Evolutionary conservation across 2,329 filamentous ascomycete species (phyloP).

Genomic region (Cladosporium sp.): DNA sequence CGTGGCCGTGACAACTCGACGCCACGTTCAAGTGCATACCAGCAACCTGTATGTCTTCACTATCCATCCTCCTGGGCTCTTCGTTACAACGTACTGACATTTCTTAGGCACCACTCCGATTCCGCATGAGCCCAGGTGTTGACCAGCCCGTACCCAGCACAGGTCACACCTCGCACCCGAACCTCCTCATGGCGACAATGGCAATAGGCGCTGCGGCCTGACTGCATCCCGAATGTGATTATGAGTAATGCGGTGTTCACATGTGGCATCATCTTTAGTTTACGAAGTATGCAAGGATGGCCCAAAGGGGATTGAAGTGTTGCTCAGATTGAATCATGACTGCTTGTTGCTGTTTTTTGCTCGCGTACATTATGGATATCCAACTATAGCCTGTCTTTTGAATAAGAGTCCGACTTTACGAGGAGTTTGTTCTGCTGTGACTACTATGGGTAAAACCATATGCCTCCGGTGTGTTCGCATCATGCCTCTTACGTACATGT

Average conservation of each 20-base stretch:
- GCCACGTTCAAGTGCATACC: conserved; percentile 5
- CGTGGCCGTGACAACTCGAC: conserved; percentile 9
- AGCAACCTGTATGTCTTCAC: conserved; percentile 9
- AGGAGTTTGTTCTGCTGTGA: background rate
- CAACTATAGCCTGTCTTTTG: conserved; percentile 12
- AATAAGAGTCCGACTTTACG: background rate
- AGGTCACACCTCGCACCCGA: background rate
- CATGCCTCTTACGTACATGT: background rate
- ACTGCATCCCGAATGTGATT: conserved; percentile 15
- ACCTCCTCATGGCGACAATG: background rate
- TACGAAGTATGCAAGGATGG: conserved; percentile 3
- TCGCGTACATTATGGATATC: background rate
- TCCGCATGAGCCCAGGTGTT: conserved; percentile 6
- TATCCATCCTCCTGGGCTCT: too few species aligned
- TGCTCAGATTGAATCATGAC: conserved; percentile 16
- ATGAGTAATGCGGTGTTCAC: conserved; percentile 17
- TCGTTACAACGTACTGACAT: background rate
- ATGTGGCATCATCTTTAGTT: conserved; percentile 8
- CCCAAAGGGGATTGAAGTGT: conserved; percentile 8
- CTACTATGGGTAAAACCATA: background rate
- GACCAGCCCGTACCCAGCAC: background rate
- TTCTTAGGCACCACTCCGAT: background rate
- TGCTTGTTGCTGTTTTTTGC: background rate
- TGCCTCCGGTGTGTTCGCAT: too few species aligned
- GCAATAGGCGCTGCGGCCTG: conserved; percentile 15